phyloP scores from a whole-genome alignment of 78 protist species.

The Diacronema lutheri region DNA sequence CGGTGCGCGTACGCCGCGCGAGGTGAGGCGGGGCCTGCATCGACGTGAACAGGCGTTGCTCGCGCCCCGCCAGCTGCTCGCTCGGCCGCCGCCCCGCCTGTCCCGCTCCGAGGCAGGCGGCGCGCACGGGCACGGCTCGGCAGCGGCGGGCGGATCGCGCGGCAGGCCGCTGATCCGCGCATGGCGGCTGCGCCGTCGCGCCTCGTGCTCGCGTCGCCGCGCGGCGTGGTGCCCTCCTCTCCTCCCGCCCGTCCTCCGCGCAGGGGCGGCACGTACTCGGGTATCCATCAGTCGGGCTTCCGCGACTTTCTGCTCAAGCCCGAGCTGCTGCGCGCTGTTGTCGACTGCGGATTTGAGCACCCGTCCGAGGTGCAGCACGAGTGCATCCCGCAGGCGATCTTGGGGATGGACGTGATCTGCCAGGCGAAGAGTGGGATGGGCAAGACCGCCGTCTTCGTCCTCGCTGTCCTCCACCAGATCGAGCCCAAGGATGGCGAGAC shows the following conservation, averaged over 20 bases:
- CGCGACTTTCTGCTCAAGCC: conserved; percentile 94
- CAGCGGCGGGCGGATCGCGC: too few species aligned
- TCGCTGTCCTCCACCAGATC: conserved; percentile 88
- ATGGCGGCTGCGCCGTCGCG: too few species aligned
- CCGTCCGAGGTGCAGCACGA: conserved; percentile 98
- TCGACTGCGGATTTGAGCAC: conserved; percentile 97
- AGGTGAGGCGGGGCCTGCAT: too few species aligned
- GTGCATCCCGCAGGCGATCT: conserved; percentile 93
- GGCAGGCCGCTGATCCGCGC: too few species aligned
- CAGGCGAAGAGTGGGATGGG: conserved; percentile 96
- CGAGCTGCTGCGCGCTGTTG: conserved; percentile 89
- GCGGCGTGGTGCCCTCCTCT: neutral
- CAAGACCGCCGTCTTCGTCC: conserved; percentile 99
- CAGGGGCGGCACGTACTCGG: conserved; percentile 33
- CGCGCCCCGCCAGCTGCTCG: too few species aligned
- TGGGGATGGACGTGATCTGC: conserved; percentile 92
- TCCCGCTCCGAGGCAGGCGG: too few species aligned
- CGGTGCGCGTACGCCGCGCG: too few species aligned
- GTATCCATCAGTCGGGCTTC: conserved; percentile 34
- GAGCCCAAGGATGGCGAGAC: neutral
- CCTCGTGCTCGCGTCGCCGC: too few species aligned
- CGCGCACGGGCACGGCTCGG: too few species aligned
- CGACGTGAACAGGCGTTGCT: too few species aligned
- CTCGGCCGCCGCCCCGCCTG: too few species aligned
- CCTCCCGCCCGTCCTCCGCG: neutral